Conservation (phyloP, 306 rosid species). For the Cucurbita argyrosperma region DNA sequence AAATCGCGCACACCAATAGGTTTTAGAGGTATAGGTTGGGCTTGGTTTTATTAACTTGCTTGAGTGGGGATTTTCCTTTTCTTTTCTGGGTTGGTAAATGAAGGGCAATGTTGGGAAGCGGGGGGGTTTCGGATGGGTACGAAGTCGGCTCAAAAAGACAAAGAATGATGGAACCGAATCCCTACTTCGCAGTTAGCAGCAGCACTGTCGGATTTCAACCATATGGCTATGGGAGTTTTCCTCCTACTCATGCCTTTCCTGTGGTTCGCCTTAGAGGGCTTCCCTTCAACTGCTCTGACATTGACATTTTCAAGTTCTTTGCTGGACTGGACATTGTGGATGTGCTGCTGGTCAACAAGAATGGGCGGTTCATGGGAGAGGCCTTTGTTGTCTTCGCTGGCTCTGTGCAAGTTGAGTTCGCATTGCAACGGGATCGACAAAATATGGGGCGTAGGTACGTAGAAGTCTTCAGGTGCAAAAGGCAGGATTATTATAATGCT, state of each 20-base stretch:
- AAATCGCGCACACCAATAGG: constrained; percentile 21
- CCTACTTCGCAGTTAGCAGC: constrained; percentile 99
- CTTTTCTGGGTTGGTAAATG: constrained; percentile 61
- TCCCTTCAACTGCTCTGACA: constrained; percentile 85
- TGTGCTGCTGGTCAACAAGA: constrained; percentile 91
- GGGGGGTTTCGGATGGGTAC: constrained; percentile 99
- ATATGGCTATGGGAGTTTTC: constrained; percentile 27
- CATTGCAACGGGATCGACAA: constrained; percentile 83
- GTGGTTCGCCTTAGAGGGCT: constrained; percentile 98
- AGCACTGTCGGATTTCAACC: constrained; percentile 49
- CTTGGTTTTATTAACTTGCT: constrained; percentile 88
- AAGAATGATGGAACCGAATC: constrained; percentile 99
- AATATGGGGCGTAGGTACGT: constrained; percentile 96
- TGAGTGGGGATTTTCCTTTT: constrained; percentile 76
- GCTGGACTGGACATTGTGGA: constrained; percentile 91
- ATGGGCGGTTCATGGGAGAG: constrained; percentile 89
- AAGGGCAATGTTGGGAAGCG: constrained; percentile 99
- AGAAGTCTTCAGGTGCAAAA: constrained; percentile 90
- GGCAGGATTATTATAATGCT: constrained; percentile 88
- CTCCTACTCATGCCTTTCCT: constrained; percentile 49
- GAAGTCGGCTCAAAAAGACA: constrained; percentile 99
- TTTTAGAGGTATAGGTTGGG: constrained; percentile 73
- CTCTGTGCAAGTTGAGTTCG: constrained; percentile 78
- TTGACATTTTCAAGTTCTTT: constrained; percentile 91
- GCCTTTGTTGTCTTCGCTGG: constrained; percentile 97